These are phyloP conservation scores for Yamadazyma sp. DNA, from an alignment of 1,139 yeast genomes.

Conservation along the genomic window DNA sequence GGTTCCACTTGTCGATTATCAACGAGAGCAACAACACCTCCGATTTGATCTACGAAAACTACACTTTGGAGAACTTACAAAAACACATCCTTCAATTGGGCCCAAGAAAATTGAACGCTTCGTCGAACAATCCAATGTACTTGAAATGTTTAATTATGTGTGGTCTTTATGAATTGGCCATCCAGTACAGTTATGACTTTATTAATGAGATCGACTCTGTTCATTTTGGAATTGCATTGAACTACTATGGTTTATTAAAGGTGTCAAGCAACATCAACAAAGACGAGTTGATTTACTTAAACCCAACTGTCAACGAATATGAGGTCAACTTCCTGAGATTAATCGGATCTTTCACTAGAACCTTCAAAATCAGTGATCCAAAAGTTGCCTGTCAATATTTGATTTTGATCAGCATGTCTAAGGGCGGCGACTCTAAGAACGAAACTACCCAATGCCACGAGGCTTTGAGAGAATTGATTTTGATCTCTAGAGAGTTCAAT, in stretches of 20 bases:
- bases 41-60: conserved; percentile 65
- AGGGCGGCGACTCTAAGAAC: conserved; percentile 36
- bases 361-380: conserved; percentile 84
- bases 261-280: conserved; percentile 36
- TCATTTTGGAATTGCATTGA: conserved; percentile 81
- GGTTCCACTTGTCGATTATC: conserved; percentile 84
- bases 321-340: conserved; percentile 59
- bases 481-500: conserved; percentile 83
- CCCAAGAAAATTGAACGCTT: conserved; percentile 62
- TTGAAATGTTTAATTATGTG: conserved; percentile 71
- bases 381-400: conserved; percentile 88
- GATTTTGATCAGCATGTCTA: conserved; percentile 62
- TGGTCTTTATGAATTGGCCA: conserved; percentile 83
- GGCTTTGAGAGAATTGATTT: conserved; percentile 77
- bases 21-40: conserved; percentile 40
- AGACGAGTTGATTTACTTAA: conserved; percentile 31
- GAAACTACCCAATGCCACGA: conserved; percentile 69
- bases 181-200: conserved; percentile 61
- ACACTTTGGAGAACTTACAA: conserved; percentile 74
- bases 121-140: conserved; percentile 70
- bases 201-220: conserved; percentile 83
- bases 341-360: conserved; percentile 71
- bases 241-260: conserved; percentile 70
- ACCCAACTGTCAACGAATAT: conserved; percentile 34
- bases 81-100: conserved; percentile 72